Conservation (phyloP, 2,329 filamentous ascomycete species). For the Neofusicoccum cordaticola region DNA sequence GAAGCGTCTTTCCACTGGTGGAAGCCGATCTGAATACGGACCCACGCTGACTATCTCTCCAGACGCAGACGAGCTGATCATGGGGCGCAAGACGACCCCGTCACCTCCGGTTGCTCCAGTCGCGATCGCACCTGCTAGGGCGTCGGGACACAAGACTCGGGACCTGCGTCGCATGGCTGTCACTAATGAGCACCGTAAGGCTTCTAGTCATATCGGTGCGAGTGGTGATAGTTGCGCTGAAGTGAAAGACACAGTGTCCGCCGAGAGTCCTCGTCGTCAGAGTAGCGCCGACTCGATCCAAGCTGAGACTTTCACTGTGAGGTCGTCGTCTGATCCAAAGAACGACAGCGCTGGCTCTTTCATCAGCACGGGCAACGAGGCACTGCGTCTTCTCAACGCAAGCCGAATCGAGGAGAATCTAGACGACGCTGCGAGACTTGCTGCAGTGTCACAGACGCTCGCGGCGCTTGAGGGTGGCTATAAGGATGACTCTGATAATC, state of each 20-base stretch:
- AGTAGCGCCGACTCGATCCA: neutral
- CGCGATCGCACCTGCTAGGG: neutral
- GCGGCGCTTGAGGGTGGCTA: neutral
- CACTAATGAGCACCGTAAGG: constrained; percentile 12
- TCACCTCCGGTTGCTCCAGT: neutral
- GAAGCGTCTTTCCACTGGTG: neutral
- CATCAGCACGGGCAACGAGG: neutral
- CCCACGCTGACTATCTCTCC: constrained; percentile 6
- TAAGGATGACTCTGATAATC: neutral
- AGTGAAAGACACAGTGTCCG: neutral
- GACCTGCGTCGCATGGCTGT: constrained; percentile 1
- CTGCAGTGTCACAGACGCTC: neutral
- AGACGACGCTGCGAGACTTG: neutral
- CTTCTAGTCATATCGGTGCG: neutral
- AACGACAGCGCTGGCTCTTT: neutral
- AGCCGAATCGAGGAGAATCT: neutral
- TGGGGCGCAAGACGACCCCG: constrained; percentile 1
- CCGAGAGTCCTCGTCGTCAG: neutral
- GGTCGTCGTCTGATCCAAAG: neutral
- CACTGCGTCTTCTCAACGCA: neutral
- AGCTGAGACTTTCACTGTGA: neutral
- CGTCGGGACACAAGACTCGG: neutral
- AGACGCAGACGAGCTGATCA: constrained; percentile 9
- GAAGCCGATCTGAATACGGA: neutral
- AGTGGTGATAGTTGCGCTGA: neutral